A percentile compares a stretch with the other conserved stretches of the same genome.
Conservation (phyloP, 192 early-diverging fungal genomes). For the Umbelopsis isabellina region DNA sequence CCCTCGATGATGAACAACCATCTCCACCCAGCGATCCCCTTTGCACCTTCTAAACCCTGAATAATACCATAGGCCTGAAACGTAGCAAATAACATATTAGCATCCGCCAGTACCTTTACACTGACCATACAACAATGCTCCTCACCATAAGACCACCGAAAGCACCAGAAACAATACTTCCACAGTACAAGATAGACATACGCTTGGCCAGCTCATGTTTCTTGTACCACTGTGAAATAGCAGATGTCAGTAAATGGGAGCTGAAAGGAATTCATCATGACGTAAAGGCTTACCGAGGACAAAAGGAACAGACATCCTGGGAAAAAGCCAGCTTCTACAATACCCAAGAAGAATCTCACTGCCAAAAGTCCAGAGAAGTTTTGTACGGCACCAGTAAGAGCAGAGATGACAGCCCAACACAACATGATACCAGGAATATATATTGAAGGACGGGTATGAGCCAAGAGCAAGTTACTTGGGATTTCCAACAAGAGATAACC, state of each 20-base stretch:
- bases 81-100: background rate
- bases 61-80: constrained; percentile 40
- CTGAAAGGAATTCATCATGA: too few relatives aligned
- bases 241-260: too few relatives aligned
- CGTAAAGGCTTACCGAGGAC: background rate
- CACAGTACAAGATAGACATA: constrained; percentile 45
- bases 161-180: constrained; percentile 28
- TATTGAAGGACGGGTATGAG: constrained; percentile 17
- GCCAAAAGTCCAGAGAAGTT: constrained; percentile 41
- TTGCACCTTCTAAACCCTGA: constrained; percentile 52
- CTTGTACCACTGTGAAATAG: constrained; percentile 50
- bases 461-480: constrained; percentile 46
- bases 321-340: constrained; percentile 52
- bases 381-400: constrained; percentile 39
- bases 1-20: constrained; percentile 67
- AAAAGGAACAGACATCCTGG: constrained; percentile 47
- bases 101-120: background rate
- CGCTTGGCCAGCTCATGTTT: constrained; percentile 38
- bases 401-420: constrained; percentile 48
- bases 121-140: background rate
- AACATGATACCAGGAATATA: constrained; percentile 45
- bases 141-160: constrained; percentile 34
- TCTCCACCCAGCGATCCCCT: constrained; percentile 46
- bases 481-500: constrained; percentile 54
- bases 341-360: constrained; percentile 47